Evolutionary conservation across 2,329 filamentous ascomycete species (phyloP), one percentile per base, ranked within the genome.

Genomic region (Colletotrichum kahawae): DNA sequence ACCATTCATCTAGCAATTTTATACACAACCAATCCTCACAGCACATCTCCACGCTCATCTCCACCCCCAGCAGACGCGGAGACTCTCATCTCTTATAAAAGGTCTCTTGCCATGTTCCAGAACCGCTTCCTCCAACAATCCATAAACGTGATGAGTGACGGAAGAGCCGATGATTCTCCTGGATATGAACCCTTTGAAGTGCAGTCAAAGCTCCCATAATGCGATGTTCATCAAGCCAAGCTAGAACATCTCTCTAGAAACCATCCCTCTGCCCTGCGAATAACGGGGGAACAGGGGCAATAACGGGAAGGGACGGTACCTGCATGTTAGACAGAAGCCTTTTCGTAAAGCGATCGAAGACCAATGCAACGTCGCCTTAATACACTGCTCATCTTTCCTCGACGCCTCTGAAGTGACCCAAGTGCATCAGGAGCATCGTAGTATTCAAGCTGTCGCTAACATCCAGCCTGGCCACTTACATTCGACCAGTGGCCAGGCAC

Each of bases 191-290:
- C 38, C 3, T n/a, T n/a, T n/a, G 18, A 5, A 7, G 4, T 2
- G 1, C 10, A 13, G 18, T 1, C 43, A 48, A 48, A 48, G 6
- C 2, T 48, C 43, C 38, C 9, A 48, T 13, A 3, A 10, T 9
- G 38, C 13, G n/a, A 0, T n/a, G 2, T 21, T 13, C 0, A 0
- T 21, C n/a, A 7, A 7, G 5, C n/a, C 43, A 13, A 48, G 7
- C 1, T 27, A 4, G 0, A n/a, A 0, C 0, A 7, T 0, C 1
- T 21, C 1, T n/a, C 43, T 1, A 13, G 4, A 0, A 10, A 21
- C 13, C 1, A 21, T 1, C 0, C 43, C 10, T 7, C n/a, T 0
- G 43, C 0, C 43, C 5, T 7, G 0, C 0, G 6, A 21, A 51
- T 21, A 21, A 51, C 10, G 1, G 43, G 12, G 43, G 5, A 48